These are phyloP conservation scores for Boletus subcaerulescens DNA, from an alignment of 768 basidiomycete genomes.

Conservation along the genomic window DNA sequence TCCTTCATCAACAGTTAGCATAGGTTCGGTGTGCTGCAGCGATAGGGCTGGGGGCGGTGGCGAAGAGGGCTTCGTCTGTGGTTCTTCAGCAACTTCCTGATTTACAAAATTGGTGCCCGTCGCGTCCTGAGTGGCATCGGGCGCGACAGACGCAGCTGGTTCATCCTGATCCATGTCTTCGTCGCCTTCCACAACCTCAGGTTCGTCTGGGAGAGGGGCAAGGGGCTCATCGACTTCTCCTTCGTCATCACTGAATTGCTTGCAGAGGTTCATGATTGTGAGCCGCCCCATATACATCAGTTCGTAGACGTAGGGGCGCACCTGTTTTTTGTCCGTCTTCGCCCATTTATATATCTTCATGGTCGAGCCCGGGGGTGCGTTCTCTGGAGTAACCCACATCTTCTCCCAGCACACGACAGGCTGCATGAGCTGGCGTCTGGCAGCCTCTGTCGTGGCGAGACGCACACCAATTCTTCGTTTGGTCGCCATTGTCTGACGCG, in stretches of 20 bases:
- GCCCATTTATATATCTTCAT: conserved; percentile 77
- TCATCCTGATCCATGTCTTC: conserved; percentile 78
- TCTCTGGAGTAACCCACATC: conserved; percentile 62
- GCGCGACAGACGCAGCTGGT: conserved; percentile 37
- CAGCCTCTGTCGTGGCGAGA: conserved; percentile 73
- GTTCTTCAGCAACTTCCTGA: conserved; percentile 45
- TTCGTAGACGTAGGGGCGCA: conserved; percentile 30
- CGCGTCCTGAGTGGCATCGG: conserved; percentile 37
- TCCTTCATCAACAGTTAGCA: conserved; percentile 36
- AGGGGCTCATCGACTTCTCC: conserved; percentile 76
- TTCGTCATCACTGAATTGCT: conserved; percentile 91
- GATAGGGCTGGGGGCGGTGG: conserved; percentile 67
- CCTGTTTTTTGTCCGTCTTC: conserved; percentile 76
- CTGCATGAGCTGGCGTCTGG: conserved; percentile 82
- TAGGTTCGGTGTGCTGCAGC: conserved; percentile 44
- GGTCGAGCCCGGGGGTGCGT: conserved; percentile 50
- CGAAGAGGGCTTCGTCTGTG: conserved; percentile 59
- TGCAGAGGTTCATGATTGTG: conserved; percentile 9
- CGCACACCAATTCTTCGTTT: conserved; percentile 76
- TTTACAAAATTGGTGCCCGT: conserved; percentile 35
- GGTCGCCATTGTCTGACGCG: conserved; percentile 52
- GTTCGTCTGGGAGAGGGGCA: conserved; percentile 74
- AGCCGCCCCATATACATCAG: neutral
- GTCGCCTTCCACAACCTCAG: conserved; percentile 70
- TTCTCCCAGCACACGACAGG: conserved; percentile 89